Conservation (phyloP, 2,329 filamentous ascomycete genomes). For the Teratosphaeria destructans region DNA sequence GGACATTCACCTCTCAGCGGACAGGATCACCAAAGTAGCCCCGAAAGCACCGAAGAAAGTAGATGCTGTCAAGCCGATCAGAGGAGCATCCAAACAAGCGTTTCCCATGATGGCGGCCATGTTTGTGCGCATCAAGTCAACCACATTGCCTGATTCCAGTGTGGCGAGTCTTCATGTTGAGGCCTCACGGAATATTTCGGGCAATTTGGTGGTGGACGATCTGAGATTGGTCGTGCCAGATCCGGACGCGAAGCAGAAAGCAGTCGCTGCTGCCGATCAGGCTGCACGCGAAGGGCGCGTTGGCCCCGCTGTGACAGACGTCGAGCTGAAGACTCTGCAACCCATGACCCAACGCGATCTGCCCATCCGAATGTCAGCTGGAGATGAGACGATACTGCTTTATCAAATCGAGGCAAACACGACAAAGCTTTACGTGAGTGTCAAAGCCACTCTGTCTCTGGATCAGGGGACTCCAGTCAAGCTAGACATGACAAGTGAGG, state of each 20-base stretch:
- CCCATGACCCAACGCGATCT: background rate
- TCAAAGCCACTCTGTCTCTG: conserved; percentile 4
- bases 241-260: conserved; percentile 25
- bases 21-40: conserved; percentile 63
- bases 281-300: background rate
- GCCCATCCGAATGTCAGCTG: conserved; percentile 37
- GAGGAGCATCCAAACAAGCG: conserved; percentile 51
- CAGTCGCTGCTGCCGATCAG: background rate
- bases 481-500: conserved; percentile 6
- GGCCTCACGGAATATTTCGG: conserved; percentile 16
- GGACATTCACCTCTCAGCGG: conserved; percentile 58
- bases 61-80: conserved; percentile 53
- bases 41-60: conserved; percentile 52
- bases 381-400: conserved; percentile 66
- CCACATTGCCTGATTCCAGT: conserved; percentile 40
- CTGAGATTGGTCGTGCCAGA: conserved; percentile 49
- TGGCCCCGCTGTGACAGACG: background rate
- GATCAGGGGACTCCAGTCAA: conserved; percentile 11
- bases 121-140: conserved; percentile 64
- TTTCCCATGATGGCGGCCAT: conserved; percentile 58
- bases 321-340: background rate
- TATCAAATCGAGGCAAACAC: conserved; percentile 37
- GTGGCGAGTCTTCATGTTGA: conserved; percentile 22
- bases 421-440: background rate
- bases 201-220: conserved; percentile 45